A percentile compares a stretch with the other conserved stretches of the same genome.
Evolutionary conservation across 2,329 filamentous ascomycete species (phyloP).

Genomic region (Parastagonospora nodorum): DNA sequence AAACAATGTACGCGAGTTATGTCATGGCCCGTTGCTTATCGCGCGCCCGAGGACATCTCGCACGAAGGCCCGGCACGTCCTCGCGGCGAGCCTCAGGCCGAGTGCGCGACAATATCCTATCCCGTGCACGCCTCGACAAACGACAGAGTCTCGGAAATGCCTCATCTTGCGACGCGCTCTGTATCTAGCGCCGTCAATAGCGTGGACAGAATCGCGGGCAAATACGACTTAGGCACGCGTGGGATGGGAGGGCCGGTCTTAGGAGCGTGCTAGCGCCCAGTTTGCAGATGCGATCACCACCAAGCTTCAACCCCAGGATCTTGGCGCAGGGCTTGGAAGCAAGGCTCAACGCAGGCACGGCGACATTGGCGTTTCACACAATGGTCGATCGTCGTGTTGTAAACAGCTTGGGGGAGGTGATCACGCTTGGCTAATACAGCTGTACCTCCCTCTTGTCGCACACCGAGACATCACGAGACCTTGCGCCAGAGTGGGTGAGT

Average conservation of each 20-base stretch:
- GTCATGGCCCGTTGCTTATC: constrained; percentile 28
- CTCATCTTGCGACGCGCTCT: constrained; percentile 18
- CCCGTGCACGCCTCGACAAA: background rate
- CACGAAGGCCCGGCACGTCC: constrained; percentile 1
- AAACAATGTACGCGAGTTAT: constrained; percentile 10
- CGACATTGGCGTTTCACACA: constrained; percentile 5
- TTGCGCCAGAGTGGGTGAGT: too few relatives aligned
- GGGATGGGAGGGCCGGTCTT: constrained; percentile 5
- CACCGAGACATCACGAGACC: too few relatives aligned
- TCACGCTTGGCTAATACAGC: too few relatives aligned
- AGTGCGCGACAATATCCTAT: background rate
- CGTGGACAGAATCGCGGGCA: constrained; percentile 9
- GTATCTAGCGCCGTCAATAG: constrained; percentile 8
- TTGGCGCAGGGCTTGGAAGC: constrained; percentile 1
- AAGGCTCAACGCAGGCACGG: background rate
- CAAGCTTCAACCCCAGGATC: constrained; percentile 16
- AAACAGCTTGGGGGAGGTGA: too few relatives aligned
- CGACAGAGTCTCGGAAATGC: constrained; percentile 14
- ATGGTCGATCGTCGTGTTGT: too few relatives aligned
- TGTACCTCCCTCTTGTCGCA: too few relatives aligned
- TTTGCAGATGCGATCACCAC: constrained; percentile 16
- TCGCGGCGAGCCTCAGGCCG: background rate
- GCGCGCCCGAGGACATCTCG: constrained; percentile 7
- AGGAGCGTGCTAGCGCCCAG: constrained; percentile 2
- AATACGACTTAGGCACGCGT: constrained; percentile 2